Percentiles rank a stretch among this genome's conserved stretches.
Conservation (phyloP, 2,329 filamentous ascomycete genomes). For the Ilyonectria robusta region DNA sequence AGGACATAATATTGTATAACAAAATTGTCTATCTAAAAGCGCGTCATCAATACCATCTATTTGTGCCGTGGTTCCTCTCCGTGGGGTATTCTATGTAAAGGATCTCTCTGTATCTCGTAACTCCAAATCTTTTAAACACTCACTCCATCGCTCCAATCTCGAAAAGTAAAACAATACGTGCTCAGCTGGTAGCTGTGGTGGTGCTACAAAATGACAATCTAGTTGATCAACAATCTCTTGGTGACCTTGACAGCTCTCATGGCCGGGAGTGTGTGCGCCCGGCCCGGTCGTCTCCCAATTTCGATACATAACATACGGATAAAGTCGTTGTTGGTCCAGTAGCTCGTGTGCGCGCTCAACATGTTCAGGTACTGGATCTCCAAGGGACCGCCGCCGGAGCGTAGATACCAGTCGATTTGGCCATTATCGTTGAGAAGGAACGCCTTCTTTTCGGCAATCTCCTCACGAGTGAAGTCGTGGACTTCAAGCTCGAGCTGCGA, state of each 20-base stretch:
- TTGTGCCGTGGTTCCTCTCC: background rate
- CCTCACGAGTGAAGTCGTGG: slow-evolving; percentile 93
- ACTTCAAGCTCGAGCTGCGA: slow-evolving; percentile 91
- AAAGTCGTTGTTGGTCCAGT: slow-evolving; percentile 91
- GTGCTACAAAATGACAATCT: slow-evolving; percentile 11
- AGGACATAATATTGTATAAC: background rate
- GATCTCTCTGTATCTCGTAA: slow-evolving; percentile 1
- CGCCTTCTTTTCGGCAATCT: slow-evolving; percentile 91
- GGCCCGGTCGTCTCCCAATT: slow-evolving; percentile 82
- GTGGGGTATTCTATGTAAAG: background rate
- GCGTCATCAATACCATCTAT: slow-evolving; percentile 16
- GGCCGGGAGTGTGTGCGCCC: slow-evolving; percentile 68
- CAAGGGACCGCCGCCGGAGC: slow-evolving; percentile 86
- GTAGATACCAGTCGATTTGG: slow-evolving; percentile 92
- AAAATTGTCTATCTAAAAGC: slow-evolving; percentile 12
- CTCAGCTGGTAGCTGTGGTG: background rate
- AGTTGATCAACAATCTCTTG: slow-evolving; percentile 54
- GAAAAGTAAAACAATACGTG: background rate
- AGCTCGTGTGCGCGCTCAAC: slow-evolving; percentile 94
- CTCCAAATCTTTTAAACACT: slow-evolving; percentile 3
- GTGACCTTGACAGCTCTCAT: slow-evolving; percentile 72
- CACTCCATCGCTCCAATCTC: slow-evolving; percentile 3
- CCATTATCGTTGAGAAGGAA: slow-evolving; percentile 94
- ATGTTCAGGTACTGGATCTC: slow-evolving; percentile 98
- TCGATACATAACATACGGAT: slow-evolving; percentile 92